Evolutionary conservation across 192 early-diverging fungal genomes (phyloP), one percentile per base, ranked within the genome.

Genomic region (Coemansia sp.): DNA sequence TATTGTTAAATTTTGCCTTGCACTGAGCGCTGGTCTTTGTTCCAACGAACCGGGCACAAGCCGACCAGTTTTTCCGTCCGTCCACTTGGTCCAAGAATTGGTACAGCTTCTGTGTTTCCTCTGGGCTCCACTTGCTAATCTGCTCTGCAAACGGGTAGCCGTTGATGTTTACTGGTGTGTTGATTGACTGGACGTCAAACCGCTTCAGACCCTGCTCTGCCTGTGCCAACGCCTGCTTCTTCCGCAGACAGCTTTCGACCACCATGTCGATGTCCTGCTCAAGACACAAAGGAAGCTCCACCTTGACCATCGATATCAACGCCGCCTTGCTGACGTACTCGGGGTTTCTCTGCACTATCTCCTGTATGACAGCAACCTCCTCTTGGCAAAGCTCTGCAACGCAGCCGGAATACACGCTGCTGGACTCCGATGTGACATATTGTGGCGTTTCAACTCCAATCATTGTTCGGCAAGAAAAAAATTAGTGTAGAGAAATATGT

Each of bases 1-100:
- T 73, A 20, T 78, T 78, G 59, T 78, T 78, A 38, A 67, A 72
- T 39, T 73, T 79, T 39, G 72, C 71, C 45, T 79, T 79, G 45
- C 76, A 79, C 60, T 78, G 76, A 0, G 68, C 64, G 12, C 71
- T 70, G 4, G 68, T 65, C 45, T 71, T 76, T 8, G 74, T 67
- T 0, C 64, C 65, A 6, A 76, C 68, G 5, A 54, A 48, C 15
- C 65, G 37, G 0, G 74, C 67, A 32, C 74, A 76, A 7, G 51
- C 45, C 5, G 65, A 45, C 74, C 74, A 76, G 18, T 71, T 67
- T 43, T 76, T 76, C 17, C 75, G 51, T 0, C 74, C 74, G 5
- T 67, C 65, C 0, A 66, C 67, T 1, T 11, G 52, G 1, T 41
- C 32, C 18, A 79, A 12, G 36, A 68, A 74, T 36, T 65, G 51